Conservation (phyloP, 2,329 filamentous ascomycete species). For the Aspergillus terreus region DNA sequence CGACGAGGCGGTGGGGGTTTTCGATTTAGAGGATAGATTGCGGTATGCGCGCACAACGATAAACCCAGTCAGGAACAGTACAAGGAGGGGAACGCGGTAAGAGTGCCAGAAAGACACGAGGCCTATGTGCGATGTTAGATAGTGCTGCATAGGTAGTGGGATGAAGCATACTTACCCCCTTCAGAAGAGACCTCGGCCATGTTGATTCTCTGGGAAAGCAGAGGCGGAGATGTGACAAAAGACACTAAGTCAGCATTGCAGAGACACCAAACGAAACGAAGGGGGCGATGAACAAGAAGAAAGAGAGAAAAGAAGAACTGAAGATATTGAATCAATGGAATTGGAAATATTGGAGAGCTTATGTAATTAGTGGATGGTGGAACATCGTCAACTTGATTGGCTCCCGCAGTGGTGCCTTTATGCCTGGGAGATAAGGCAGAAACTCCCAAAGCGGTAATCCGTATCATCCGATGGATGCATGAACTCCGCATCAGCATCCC, state of each 20-base stretch:
- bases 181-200: neutral
- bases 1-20: slow-evolving; percentile 27
- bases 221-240: neutral
- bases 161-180: neutral
- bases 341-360: neutral
- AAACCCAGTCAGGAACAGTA: slow-evolving; percentile 36
- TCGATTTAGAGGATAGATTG: slow-evolving; percentile 20
- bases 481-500: neutral
- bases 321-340: neutral
- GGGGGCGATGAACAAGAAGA: neutral
- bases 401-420: neutral
- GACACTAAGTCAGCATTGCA: neutral
- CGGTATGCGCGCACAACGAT: slow-evolving; percentile 27
- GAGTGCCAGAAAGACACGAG: slow-evolving; percentile 45
- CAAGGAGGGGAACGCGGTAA: slow-evolving; percentile 44
- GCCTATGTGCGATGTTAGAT: slow-evolving; percentile 20
- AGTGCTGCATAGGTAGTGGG: no score
- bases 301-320: no score
- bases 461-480: neutral
- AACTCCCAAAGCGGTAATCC: neutral
- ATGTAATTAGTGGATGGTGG: no score
- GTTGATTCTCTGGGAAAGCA: neutral
- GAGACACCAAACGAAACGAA: neutral
- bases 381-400: neutral
- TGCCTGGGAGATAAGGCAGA: neutral